These are phyloP conservation scores for Euryodendron excelsum DNA, from an alignment of 148 eudicot genomes.

Conservation along the genomic window DNA sequence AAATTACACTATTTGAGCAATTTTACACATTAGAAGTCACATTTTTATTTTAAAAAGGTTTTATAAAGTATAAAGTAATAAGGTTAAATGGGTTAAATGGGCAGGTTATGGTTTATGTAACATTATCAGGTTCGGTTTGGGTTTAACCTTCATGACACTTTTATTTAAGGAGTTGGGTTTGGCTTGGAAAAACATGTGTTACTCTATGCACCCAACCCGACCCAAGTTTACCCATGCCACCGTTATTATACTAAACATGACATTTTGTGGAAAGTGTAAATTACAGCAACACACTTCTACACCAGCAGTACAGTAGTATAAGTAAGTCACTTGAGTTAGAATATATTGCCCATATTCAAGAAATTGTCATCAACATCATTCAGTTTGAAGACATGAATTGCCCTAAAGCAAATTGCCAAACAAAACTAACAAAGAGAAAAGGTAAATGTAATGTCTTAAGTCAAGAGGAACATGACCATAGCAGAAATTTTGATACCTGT, in stretches of 20 bases:
- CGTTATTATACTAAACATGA: not conserved
- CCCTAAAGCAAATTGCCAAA: not conserved
- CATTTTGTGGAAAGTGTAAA: not conserved
- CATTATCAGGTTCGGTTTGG: too few relatives aligned
- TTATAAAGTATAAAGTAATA: too few relatives aligned
- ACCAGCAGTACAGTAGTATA: not conserved
- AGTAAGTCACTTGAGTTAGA: not conserved
- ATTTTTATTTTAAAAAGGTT: too few relatives aligned
- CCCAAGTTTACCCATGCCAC: too few relatives aligned
- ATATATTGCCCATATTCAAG: not conserved
- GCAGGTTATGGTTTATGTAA: too few relatives aligned
- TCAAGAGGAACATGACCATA: not conserved
- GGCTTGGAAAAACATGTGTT: too few relatives aligned
- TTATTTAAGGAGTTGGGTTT: too few relatives aligned
- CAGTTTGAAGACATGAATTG: not conserved
- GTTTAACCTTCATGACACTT: too few relatives aligned
- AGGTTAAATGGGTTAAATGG: too few relatives aligned
- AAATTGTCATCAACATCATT: not conserved
- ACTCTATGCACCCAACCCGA: too few relatives aligned
- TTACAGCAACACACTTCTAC: not conserved
- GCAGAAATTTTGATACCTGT: not conserved
- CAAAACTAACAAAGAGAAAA: not conserved
- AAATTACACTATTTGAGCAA: too few relatives aligned
- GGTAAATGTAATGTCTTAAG: not conserved
- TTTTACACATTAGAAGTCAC: too few relatives aligned